A percentile compares a stretch with the other conserved stretches of the same genome.
phyloP scores from a whole-genome alignment of 768 basidiomycete species.

The Pisolithus microcarpus region DNA sequence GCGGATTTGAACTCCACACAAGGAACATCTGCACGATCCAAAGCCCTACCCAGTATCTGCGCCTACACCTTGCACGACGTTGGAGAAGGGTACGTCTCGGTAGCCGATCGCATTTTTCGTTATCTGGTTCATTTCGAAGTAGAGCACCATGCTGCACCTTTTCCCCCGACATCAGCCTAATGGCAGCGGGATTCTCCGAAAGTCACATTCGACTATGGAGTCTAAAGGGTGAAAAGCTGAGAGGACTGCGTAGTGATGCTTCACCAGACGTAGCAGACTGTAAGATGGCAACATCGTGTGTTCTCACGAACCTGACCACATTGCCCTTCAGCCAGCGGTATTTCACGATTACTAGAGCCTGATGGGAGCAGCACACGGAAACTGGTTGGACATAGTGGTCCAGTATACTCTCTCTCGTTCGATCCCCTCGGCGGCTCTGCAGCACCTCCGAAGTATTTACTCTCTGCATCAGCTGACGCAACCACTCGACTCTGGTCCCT shows the following conservation, averaged over 20 bases:
- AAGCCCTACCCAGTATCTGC: slow-evolving; percentile 86
- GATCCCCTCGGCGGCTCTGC: slow-evolving; percentile 88
- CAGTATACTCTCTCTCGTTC: slow-evolving; percentile 91
- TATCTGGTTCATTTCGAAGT: slow-evolving; percentile 8
- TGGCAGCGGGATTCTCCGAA: slow-evolving; percentile 94
- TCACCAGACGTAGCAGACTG: slow-evolving; percentile 61
- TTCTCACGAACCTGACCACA: background rate
- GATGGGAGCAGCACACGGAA: slow-evolving; percentile 82
- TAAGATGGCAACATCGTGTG: slow-evolving; percentile 31
- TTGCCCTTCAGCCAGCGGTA: slow-evolving; percentile 42
- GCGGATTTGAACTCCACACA: slow-evolving; percentile 55
- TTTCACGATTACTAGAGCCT: slow-evolving; percentile 66
- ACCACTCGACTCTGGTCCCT: slow-evolving; percentile 91
- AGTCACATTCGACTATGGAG: slow-evolving; percentile 95
- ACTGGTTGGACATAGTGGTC: slow-evolving; percentile 93
- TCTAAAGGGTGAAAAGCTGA: slow-evolving; percentile 84
- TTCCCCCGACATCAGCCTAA: slow-evolving; percentile 82
- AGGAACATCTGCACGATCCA: slow-evolving; percentile 43
- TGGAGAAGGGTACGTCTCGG: slow-evolving; percentile 73
- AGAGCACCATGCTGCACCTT: slow-evolving; percentile 85
- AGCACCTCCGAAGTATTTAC: slow-evolving; percentile 74
- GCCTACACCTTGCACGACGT: slow-evolving; percentile 93
- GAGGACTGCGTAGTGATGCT: slow-evolving; percentile 72
- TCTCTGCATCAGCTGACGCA: slow-evolving; percentile 89
- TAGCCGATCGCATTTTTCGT: background rate